phyloP scores from a whole-genome alignment of 2,329 filamentous ascomycete species.

The Epicoccum nigrum region DNA sequence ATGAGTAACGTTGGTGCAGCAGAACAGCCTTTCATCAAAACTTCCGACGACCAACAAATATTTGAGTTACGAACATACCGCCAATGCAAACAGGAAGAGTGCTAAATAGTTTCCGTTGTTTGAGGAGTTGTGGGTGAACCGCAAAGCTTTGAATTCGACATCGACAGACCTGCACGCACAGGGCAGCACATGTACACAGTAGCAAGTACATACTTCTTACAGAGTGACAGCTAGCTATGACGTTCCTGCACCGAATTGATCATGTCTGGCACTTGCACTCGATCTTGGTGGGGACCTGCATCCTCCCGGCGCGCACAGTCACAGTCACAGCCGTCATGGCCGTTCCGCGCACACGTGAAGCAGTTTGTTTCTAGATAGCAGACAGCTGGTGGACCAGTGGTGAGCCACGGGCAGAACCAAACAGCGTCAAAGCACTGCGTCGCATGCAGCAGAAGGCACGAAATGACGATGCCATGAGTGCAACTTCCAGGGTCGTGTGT shows the following conservation, averaged over 20 bases:
- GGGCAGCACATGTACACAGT: no score
- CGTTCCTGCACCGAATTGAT: neutral
- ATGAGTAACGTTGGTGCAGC: no score
- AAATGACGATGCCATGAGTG: slow-evolving; percentile 1
- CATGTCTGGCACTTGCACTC: neutral
- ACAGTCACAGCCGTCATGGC: neutral
- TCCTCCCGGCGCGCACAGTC: no score
- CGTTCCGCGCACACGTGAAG: neutral
- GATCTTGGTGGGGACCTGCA: no score
- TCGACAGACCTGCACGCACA: neutral
- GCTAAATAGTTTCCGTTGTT: no score
- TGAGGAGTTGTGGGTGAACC: neutral
- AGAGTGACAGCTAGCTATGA: neutral
- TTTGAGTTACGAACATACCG: no score
- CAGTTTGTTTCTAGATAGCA: neutral
- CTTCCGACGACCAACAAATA: no score
- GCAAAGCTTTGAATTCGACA: neutral
- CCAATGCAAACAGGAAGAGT: no score
- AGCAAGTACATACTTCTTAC: no score
- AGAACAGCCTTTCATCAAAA: no score
- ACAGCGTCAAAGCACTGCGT: neutral
- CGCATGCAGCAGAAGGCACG: neutral
- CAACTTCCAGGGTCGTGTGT: slow-evolving; percentile 21
- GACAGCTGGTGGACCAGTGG: neutral
- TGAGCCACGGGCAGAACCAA: neutral